Conservation (phyloP, 805 yeast genomes). For the Monosporozyma aquatica region DNA sequence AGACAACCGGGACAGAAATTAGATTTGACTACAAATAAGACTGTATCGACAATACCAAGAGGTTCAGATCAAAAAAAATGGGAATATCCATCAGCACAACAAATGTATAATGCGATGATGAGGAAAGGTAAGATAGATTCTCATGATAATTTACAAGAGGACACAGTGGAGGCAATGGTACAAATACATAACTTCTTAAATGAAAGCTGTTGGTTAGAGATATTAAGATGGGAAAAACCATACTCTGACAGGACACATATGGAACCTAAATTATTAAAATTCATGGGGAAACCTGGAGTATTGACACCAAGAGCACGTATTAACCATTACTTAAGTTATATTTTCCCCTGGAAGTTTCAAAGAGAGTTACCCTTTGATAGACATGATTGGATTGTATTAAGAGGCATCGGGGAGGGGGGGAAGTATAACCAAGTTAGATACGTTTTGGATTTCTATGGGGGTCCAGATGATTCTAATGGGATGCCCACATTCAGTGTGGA, state of each 20-base stretch:
- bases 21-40: conserved; percentile 73
- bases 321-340: conserved; percentile 53
- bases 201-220: conserved; percentile 97
- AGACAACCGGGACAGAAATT: conserved; percentile 74
- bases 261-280: conserved; percentile 70
- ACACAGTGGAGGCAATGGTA: conserved; percentile 94
- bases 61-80: conserved; percentile 74
- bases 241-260: conserved; percentile 46
- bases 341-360: conserved; percentile 66
- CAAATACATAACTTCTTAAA: conserved; percentile 91
- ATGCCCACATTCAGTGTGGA: conserved; percentile 88
- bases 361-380: conserved; percentile 90
- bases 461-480: conserved; percentile 83
- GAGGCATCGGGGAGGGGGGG: conserved; percentile 33
- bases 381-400: conserved; percentile 95
- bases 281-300: conserved; percentile 88
- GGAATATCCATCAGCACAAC: conserved; percentile 99
- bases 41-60: conserved; percentile 77
- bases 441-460: conserved; percentile 93
- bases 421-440: conserved; percentile 72
- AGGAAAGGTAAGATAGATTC: conserved; percentile 66
- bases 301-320: conserved; percentile 76
- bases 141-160: conserved; percentile 83
- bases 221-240: conserved; percentile 80
- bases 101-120: conserved; percentile 96